These are phyloP conservation scores for Mycena venus DNA, from an alignment of 768 basidiomycete genomes.

Conservation along the genomic window DNA sequence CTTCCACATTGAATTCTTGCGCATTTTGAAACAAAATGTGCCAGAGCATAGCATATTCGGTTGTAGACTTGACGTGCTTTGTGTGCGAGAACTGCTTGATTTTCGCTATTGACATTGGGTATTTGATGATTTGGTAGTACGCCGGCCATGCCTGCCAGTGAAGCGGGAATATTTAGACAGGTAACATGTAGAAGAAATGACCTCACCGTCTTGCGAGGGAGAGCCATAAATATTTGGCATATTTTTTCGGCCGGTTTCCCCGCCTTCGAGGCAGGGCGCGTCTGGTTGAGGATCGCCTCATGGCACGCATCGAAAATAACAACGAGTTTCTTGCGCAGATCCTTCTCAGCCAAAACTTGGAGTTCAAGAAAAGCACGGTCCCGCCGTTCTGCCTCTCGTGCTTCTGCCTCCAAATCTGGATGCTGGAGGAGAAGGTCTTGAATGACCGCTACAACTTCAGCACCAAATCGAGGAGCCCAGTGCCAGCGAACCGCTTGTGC, in stretches of 20 bases:
- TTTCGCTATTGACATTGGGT: constrained; percentile 5
- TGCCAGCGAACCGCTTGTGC: constrained; percentile 12
- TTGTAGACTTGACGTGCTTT: neutral
- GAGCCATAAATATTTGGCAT: constrained; percentile 15
- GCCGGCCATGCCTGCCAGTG: neutral
- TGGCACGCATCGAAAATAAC: neutral
- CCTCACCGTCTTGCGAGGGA: neutral
- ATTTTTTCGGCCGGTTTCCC: neutral
- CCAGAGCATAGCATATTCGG: constrained; percentile 8
- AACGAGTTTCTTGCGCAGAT: neutral
- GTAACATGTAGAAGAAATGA: neutral
- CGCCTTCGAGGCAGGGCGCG: neutral
- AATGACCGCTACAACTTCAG: constrained; percentile 12
- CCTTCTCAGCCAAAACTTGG: neutral
- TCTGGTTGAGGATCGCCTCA: neutral
- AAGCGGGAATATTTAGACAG: neutral
- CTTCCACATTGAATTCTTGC: neutral
- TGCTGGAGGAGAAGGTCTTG: neutral
- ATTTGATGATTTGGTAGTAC: constrained; percentile 8
- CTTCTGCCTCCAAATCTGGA: constrained; percentile 6
- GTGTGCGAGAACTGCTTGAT: neutral
- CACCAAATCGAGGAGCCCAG: constrained; percentile 3
- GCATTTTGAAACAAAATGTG: constrained; percentile 6
- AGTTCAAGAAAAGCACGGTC: neutral
- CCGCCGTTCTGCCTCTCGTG: neutral